Base-by-base conservation (phyloP, 495 filamentous ascomycete species). In the Xylaria palmicola region DNA sequence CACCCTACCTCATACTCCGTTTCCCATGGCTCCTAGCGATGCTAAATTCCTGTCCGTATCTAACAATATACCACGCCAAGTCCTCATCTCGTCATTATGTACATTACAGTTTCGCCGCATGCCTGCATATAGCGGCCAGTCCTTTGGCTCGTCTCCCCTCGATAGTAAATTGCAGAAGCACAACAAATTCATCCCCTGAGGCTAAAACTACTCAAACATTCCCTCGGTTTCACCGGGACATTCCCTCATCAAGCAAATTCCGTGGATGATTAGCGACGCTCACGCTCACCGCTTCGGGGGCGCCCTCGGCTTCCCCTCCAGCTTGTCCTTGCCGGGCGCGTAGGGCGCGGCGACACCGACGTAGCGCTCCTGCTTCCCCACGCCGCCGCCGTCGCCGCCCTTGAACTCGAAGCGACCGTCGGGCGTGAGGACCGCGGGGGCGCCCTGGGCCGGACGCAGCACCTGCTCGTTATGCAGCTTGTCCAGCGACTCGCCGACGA, bases 391-490 rank as follows among this genome's bases (percentile, higher is more conserved):
- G n/a, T 77, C 79, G 44, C 78, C 75, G 48, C 69, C 77, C 34
- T 66, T 70, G 62, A 77, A 78, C 52, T 76, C 69, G 56, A 73
- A 79, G 9, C 66, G 62, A 20, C 77, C 77, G 29, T 77, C 74
- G 0, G 74, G 59, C 0, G 71, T 67, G 0, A 83, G 12, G 10
- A 59, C 34, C 6, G 71, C 66, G 6, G 88, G 86, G 47, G 78
- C 73, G 1, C 86, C 88, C 15, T 81, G 64, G 24, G 73, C 76
- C 0, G 92, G 92, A 39, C 88, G 79, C 50, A 74, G 73, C 29
- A 83, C 65, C 73, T 95, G 90, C 73, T 94, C 89, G 56, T 84
- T 81, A 75, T 97, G 92, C 64, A 96, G 79, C 72, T 87, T 88
- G 70, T 96, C 90, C 44, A 97, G 75, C 10, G 88, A 80, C 57